A percentile compares a stretch with the other conserved stretches of the same genome.
These are phyloP conservation scores for Tulasnella sp. DNA, from an alignment of 768 basidiomycete genomes.

Conservation along the genomic window DNA sequence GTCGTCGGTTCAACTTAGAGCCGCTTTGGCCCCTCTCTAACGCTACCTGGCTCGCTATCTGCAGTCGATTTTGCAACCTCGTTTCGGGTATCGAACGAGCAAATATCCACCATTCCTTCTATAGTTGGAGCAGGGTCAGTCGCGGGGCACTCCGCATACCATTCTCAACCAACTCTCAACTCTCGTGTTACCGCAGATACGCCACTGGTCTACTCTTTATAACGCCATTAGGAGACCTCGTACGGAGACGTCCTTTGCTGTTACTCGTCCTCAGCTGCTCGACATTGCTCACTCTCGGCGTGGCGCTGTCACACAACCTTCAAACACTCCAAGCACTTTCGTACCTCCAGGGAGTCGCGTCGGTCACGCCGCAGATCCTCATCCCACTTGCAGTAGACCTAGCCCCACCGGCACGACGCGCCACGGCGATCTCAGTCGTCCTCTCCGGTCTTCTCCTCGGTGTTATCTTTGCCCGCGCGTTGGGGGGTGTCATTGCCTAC, in stretches of 20 bases:
- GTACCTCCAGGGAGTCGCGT: constrained; percentile 56
- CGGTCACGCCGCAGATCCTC: constrained; percentile 51
- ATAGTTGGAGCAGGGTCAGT: constrained; percentile 24
- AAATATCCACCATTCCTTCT: constrained; percentile 26
- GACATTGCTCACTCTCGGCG: constrained; percentile 51
- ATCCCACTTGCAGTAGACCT: constrained; percentile 74
- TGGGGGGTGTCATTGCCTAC: constrained; percentile 63
- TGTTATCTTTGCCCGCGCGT: constrained; percentile 57
- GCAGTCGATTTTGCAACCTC: constrained; percentile 23
- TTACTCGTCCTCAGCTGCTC: constrained; percentile 44
- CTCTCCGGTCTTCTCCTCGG: constrained; percentile 45
- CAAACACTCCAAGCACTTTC: constrained; percentile 51
- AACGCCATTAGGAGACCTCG: constrained; percentile 71
- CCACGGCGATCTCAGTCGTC: constrained; percentile 57
- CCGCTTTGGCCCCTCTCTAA: too few species aligned
- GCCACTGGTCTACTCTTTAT: constrained; percentile 61
- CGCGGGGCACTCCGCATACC: background rate
- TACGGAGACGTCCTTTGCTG: constrained; percentile 60
- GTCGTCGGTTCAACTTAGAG: background rate
- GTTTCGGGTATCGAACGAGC: constrained; percentile 23
- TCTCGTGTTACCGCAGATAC: constrained; percentile 35
- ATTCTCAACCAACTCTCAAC: constrained; percentile 6
- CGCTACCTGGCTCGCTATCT: too few species aligned
- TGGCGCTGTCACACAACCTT: constrained; percentile 49
- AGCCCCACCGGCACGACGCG: constrained; percentile 59